These are phyloP conservation scores for Raffaelea albimanens DNA, from an alignment of 2,329 filamentous ascomycete genomes.

Conservation along the genomic window DNA sequence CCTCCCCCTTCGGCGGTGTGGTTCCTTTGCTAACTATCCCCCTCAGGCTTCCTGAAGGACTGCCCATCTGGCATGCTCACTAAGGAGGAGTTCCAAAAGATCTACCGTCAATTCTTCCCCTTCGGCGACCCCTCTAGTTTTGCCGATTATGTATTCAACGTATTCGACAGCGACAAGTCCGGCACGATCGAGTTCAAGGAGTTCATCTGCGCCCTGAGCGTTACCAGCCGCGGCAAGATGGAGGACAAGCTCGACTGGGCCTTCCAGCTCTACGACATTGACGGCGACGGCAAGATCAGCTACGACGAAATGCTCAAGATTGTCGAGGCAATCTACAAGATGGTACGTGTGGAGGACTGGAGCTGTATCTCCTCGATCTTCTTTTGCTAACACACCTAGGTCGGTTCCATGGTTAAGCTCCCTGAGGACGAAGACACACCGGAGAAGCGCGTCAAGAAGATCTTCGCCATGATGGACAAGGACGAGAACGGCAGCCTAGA, in stretches of 20 bases:
- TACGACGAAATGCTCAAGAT: slow-evolving; percentile 99
- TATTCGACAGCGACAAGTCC: slow-evolving; percentile 95
- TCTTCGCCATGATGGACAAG: slow-evolving; percentile 99
- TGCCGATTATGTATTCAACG: slow-evolving; percentile 98
- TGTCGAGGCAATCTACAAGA: slow-evolving; percentile 99
- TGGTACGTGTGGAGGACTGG: slow-evolving; percentile 48
- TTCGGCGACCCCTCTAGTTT: slow-evolving; percentile 97
- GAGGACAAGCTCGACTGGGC: slow-evolving; percentile 99
- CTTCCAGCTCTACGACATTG: slow-evolving; percentile 98
- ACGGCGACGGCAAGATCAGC: slow-evolving; percentile 96
- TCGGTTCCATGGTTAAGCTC: slow-evolving; percentile 97
- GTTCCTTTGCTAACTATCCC: background rate
- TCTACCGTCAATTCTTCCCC: slow-evolving; percentile 98
- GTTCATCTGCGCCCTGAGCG: slow-evolving; percentile 95
- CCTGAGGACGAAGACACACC: slow-evolving; percentile 98
- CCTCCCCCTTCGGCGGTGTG: background rate
- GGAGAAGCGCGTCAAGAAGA: slow-evolving; percentile 95
- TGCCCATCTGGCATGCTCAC: slow-evolving; percentile 94
- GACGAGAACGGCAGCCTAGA: slow-evolving; percentile 96
- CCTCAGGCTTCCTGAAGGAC: slow-evolving; percentile 87
- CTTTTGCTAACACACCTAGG: slow-evolving; percentile 38
- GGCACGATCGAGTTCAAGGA: slow-evolving; percentile 99
- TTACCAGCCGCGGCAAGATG: slow-evolving; percentile 96
- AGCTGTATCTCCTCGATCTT: background rate
- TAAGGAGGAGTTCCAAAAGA: slow-evolving; percentile 99